Evolutionary conservation across 1,284 basidiomycete species (phyloP).

Genomic region (Fomitopsis palustris): DNA sequence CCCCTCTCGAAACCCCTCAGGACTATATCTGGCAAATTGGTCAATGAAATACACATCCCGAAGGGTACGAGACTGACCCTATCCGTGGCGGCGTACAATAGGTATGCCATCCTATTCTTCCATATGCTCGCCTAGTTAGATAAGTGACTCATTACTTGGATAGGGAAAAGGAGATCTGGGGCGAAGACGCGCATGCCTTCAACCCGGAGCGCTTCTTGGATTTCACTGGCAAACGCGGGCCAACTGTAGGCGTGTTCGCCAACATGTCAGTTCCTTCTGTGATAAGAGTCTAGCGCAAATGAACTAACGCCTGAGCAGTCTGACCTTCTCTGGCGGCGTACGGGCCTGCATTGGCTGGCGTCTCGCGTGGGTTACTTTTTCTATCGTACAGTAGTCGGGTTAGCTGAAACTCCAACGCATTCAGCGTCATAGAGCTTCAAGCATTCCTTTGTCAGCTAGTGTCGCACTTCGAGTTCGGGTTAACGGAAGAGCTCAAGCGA

Average conservation of each 20-base stretch:
- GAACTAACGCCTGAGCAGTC: not conserved
- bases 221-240: slow-evolving; percentile 36
- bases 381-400: too few relatives aligned
- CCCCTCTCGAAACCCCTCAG: slow-evolving; percentile 28
- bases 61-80: slow-evolving; percentile 31
- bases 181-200: slow-evolving; percentile 47
- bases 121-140: not conserved
- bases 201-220: slow-evolving; percentile 53
- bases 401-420: too few relatives aligned
- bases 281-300: not conserved
- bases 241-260: slow-evolving; percentile 45
- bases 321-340: slow-evolving; percentile 28
- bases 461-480: slow-evolving; percentile 43
- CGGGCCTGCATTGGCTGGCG: slow-evolving; percentile 37
- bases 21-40: slow-evolving; percentile 23
- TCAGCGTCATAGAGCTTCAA: slow-evolving; percentile 39
- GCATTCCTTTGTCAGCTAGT: slow-evolving; percentile 46
- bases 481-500: slow-evolving; percentile 36
- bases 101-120: slow-evolving; percentile 17
- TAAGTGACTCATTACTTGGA: not conserved
- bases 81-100: slow-evolving; percentile 35
- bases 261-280: slow-evolving; percentile 36
- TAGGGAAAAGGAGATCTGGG: slow-evolving; percentile 38
- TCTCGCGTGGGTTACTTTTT: slow-evolving; percentile 37
- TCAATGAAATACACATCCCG: slow-evolving; percentile 33